Evolutionary conservation across 2,329 filamentous ascomycete genomes (phyloP).

Genomic region (Epichloe uncinata): DNA sequence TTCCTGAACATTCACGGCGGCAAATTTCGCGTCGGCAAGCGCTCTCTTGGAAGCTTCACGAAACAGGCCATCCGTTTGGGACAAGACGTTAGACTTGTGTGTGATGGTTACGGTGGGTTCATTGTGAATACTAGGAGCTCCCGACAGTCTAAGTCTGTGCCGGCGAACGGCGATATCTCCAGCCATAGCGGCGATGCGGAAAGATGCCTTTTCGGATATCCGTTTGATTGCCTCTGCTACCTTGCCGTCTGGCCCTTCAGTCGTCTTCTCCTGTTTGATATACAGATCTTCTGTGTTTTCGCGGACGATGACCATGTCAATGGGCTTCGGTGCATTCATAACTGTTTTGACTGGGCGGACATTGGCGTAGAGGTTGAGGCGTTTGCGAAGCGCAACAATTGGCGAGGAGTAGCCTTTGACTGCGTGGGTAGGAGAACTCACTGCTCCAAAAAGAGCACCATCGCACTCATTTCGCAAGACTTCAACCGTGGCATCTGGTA

Average conservation of each 20-base stretch:
- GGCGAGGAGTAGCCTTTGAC: constrained; percentile 94
- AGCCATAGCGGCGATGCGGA: constrained; percentile 81
- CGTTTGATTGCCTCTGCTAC: constrained; percentile 97
- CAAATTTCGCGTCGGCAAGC: constrained; percentile 53
- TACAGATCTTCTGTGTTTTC: constrained; percentile 99
- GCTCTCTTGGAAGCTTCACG: constrained; percentile 63
- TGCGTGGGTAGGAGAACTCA: constrained; percentile 78
- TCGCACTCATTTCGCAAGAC: constrained; percentile 85
- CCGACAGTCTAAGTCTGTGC: constrained; percentile 59
- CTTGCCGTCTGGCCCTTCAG: constrained; percentile 60
- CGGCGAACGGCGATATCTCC: constrained; percentile 85
- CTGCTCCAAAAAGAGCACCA: constrained; percentile 83
- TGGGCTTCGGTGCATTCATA: constrained; percentile 49
- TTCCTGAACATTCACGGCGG: constrained; percentile 62
- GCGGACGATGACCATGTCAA: constrained; percentile 95
- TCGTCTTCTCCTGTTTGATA: constrained; percentile 90
- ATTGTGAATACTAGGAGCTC: constrained; percentile 46
- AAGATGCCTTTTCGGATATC: constrained; percentile 75
- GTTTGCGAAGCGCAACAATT: constrained; percentile 92
- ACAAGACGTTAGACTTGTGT: constrained; percentile 95
- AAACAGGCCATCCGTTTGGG: constrained; percentile 94
- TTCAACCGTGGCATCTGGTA: constrained; percentile 84
- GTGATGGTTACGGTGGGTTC: constrained; percentile 82
- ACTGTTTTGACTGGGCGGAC: constrained; percentile 89
- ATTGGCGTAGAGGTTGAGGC: constrained; percentile 90